Evolutionary conservation across 2,329 filamentous ascomycete species (phyloP).

Genomic region (Phialocephala subalpina): DNA sequence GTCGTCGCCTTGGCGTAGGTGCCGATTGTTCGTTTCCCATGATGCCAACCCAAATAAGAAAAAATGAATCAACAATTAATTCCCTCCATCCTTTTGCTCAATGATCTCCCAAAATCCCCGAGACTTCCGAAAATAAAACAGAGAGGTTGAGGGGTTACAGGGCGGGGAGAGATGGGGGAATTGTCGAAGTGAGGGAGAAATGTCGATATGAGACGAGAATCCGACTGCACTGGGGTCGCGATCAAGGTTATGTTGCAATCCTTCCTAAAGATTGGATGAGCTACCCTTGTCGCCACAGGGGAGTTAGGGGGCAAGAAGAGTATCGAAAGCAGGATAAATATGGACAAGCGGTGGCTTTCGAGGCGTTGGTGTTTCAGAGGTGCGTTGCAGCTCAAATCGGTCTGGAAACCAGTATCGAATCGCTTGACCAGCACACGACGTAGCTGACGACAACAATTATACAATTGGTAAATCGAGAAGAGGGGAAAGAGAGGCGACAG

Average conservation of each 20-base stretch:
- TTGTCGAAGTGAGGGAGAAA: conserved; percentile 12
- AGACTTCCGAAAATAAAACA: conserved; percentile 15
- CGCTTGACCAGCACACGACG: conserved; percentile 9
- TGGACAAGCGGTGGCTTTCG: conserved; percentile 16
- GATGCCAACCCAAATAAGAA: conserved; percentile 18
- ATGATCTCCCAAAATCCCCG: conserved; percentile 13
- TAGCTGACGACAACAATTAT: conserved; percentile 11
- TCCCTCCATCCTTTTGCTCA: conserved; percentile 30
- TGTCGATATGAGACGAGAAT: conserved; percentile 35
- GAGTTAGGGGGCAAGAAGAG: conserved; percentile 14
- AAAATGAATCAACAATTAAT: conserved; percentile 16
- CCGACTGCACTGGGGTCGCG: conserved; percentile 27
- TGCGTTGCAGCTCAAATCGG: conserved; percentile 17
- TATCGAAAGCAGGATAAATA: conserved; percentile 17
- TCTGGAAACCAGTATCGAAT: conserved; percentile 20
- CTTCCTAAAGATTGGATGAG: conserved; percentile 28
- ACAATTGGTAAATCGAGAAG: background rate
- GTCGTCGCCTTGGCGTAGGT: conserved; percentile 28
- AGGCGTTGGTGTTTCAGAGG: conserved; percentile 24
- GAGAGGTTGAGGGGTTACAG: conserved; percentile 15
- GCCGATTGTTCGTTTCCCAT: conserved; percentile 43
- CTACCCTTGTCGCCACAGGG: conserved; percentile 17
- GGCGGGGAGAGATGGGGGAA: conserved; percentile 12
- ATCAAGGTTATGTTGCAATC: conserved; percentile 27
- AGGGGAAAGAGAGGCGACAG: background rate